A percentile compares a stretch with the other conserved stretches of the same genome.
Conservation (phyloP, 1,139 yeast species). For the Chernovozyma aurita region DNA sequence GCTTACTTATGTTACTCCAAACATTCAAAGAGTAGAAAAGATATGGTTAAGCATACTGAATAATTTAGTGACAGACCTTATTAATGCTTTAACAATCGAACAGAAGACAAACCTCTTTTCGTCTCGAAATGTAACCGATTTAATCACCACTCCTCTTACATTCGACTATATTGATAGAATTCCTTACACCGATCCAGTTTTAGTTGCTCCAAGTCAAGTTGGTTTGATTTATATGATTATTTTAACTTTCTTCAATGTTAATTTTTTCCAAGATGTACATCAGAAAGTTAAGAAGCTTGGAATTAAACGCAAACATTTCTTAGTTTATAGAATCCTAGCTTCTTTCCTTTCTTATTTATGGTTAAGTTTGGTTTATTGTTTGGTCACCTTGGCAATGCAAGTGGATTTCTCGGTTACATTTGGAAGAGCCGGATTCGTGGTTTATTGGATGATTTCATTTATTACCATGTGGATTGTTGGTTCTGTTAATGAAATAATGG, state of each 20-base stretch:
- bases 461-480: conserved; percentile 44
- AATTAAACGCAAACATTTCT: conserved; percentile 25
- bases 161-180: conserved; percentile 43
- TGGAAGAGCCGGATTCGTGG: conserved; percentile 40
- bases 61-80: conserved; percentile 3
- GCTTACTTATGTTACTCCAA: conserved; percentile 23
- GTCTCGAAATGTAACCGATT: conserved; percentile 11
- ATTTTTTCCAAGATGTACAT: conserved; percentile 55
- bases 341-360: conserved; percentile 30
- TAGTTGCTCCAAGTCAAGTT: conserved; percentile 64
- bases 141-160: conserved; percentile 31
- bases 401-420: conserved; percentile 35
- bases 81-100: conserved; percentile 3
- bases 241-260: conserved; percentile 55
- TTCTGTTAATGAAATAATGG: conserved; percentile 35
- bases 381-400: conserved; percentile 41
- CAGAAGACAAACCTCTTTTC: conserved; percentile 5
- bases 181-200: conserved; percentile 47
- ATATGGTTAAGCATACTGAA: conserved; percentile 17
- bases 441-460: conserved; percentile 41
- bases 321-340: conserved; percentile 27
- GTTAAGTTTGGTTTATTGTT: conserved; percentile 33
- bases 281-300: conserved; percentile 33
- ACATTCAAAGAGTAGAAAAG: conserved; percentile 14
- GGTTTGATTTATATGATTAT: conserved; percentile 75